Percentiles rank a stretch among this genome's conserved stretches.
These are phyloP conservation scores for Zygoascus meyerae DNA, from an alignment of 1,139 yeast genomes.

Conservation along the genomic window DNA sequence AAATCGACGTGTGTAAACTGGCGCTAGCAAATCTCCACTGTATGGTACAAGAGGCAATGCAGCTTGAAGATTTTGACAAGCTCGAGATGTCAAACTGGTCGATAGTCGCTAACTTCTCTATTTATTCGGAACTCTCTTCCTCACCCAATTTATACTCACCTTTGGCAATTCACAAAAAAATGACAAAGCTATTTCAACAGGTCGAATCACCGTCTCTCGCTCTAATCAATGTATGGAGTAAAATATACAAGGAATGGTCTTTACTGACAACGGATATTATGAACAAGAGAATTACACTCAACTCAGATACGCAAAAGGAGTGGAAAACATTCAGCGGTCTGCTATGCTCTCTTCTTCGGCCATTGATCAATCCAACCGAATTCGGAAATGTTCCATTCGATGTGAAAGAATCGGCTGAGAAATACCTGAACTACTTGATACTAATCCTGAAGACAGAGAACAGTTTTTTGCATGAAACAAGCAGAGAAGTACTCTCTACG, in stretches of 20 bases:
- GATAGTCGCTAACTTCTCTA: conserved; percentile 30
- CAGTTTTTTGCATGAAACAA: conserved; percentile 39
- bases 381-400: conserved; percentile 23
- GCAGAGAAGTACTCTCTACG: conserved; percentile 43
- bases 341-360: conserved; percentile 38
- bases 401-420: conserved; percentile 24
- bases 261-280: conserved; percentile 33
- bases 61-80: conserved; percentile 24
- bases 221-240: conserved; percentile 54
- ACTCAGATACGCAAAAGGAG: conserved; percentile 18
- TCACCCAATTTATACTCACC: conserved; percentile 61
- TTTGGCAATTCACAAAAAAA: conserved; percentile 67
- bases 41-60: conserved; percentile 40
- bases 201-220: conserved; percentile 56
- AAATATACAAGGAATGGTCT: conserved; percentile 48
- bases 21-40: conserved; percentile 47
- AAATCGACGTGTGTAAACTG: conserved; percentile 49
- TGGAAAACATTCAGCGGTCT: conserved; percentile 41
- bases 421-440: conserved; percentile 24
- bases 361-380: conserved; percentile 24
- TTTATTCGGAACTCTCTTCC: conserved; percentile 46
- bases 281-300: conserved; percentile 8
- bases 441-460: conserved; percentile 23
- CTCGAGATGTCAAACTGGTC: conserved; percentile 27
- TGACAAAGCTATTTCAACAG: conserved; percentile 49